These are phyloP conservation scores for Epithele typhae DNA, from an alignment of 768 basidiomycete genomes.

Conservation along the genomic window DNA sequence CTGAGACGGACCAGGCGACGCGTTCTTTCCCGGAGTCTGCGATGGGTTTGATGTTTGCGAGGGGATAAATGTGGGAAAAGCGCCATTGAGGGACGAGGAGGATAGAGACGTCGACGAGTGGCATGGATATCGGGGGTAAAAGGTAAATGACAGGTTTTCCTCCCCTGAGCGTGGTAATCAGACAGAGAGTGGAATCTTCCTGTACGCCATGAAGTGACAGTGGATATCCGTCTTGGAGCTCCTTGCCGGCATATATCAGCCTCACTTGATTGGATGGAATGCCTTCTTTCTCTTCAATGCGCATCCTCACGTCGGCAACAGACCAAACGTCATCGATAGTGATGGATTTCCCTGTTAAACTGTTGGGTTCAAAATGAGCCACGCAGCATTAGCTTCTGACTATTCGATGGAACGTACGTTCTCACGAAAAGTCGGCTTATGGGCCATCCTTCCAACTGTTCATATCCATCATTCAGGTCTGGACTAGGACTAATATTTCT, in stretches of 20 bases:
- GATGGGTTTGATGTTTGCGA: neutral
- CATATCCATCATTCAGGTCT: too few relatives aligned
- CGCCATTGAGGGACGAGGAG: neutral
- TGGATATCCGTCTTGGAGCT: neutral
- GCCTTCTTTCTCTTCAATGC: neutral
- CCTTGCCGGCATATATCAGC: neutral
- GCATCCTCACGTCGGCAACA: neutral
- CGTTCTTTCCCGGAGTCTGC: neutral
- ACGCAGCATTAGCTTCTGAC: too few relatives aligned
- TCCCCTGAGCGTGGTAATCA: neutral
- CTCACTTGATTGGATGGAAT: neutral
- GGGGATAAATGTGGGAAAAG: neutral
- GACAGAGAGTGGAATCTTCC: neutral
- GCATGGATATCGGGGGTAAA: neutral
- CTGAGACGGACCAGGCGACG: neutral
- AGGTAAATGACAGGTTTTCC: constrained; percentile 1
- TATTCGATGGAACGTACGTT: too few relatives aligned
- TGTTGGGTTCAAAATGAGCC: neutral
- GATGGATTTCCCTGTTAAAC: neutral
- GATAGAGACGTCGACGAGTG: neutral
- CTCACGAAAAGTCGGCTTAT: too few relatives aligned
- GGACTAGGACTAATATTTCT: too few relatives aligned
- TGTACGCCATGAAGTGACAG: neutral
- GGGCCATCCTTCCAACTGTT: too few relatives aligned
- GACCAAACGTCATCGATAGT: neutral